These are phyloP conservation scores for Scedosporium apiospermum DNA, from an alignment of 2,329 filamentous ascomycete genomes.

Conservation along the genomic window DNA sequence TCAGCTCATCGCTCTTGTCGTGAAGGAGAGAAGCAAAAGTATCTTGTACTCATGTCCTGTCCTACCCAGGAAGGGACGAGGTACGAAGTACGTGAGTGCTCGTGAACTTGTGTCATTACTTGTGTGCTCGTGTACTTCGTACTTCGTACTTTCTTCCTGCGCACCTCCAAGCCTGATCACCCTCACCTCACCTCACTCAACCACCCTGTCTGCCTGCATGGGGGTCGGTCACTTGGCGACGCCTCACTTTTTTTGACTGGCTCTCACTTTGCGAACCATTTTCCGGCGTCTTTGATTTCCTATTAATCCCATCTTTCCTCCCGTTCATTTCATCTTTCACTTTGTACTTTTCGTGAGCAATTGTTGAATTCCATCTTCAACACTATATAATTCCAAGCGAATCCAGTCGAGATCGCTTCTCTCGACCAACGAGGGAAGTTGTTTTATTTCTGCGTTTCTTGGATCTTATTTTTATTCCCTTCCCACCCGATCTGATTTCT, in stretches of 20 bases:
- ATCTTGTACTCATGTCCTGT: too few species aligned
- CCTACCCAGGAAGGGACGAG: too few species aligned
- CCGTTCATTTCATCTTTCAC: not conserved
- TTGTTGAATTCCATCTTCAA: not conserved
- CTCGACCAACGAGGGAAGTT: not conserved
- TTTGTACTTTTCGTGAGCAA: not conserved
- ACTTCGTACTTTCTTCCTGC: too few species aligned
- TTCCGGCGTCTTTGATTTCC: not conserved
- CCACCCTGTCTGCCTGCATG: conserved; percentile 1
- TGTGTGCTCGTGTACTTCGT: too few species aligned
- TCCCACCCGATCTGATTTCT: not conserved
- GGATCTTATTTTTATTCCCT: not conserved
- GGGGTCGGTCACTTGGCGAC: conserved; percentile 4
- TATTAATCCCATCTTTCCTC: conserved; percentile 1
- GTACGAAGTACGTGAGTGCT: too few species aligned
- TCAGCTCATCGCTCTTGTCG: too few species aligned
- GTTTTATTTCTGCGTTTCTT: not conserved
- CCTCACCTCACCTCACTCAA: not conserved
- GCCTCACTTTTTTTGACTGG: conserved; percentile 8
- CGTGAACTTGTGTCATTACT: too few species aligned
- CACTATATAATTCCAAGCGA: not conserved
- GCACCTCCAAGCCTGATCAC: not conserved
- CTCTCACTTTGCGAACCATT: not conserved
- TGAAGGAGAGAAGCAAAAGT: too few species aligned
- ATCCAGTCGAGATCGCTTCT: not conserved